Conservation (phyloP, 2,329 filamentous ascomycete species). For the Arthrobotrys pseudoclavata region DNA sequence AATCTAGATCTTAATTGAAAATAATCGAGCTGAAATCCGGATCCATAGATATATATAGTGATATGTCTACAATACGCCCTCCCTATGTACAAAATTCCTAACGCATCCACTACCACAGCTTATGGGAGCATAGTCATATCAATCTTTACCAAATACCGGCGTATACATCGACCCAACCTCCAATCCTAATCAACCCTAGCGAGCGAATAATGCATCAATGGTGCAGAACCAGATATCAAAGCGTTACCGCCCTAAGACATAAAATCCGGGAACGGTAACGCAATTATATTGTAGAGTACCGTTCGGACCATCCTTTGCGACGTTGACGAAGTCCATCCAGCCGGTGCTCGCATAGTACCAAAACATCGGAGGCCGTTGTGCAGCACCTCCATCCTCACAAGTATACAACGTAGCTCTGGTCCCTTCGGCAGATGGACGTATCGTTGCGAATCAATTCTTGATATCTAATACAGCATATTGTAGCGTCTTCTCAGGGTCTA, state of each 20-base stretch:
- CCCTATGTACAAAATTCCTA: too few relatives aligned
- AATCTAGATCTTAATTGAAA: too few relatives aligned
- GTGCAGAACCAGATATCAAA: background rate
- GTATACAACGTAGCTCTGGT: background rate
- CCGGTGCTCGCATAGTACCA: conserved; percentile 9
- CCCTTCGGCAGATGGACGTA: background rate
- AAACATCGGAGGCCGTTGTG: background rate
- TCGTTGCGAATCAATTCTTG: background rate
- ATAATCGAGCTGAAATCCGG: too few relatives aligned
- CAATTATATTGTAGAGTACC: background rate
- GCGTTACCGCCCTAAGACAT: background rate
- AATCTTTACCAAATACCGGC: too few relatives aligned
- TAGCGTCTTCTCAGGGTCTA: background rate
- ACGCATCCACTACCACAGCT: too few relatives aligned
- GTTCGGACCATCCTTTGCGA: background rate
- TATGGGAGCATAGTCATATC: too few relatives aligned
- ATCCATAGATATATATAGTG: too few relatives aligned
- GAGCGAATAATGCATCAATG: background rate
- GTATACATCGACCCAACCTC: too few relatives aligned
- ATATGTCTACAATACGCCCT: too few relatives aligned
- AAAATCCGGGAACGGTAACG: background rate
- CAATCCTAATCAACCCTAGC: background rate
- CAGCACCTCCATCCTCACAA: conserved; percentile 7
- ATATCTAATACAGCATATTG: conserved; percentile 3
- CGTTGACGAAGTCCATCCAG: background rate